Conservation (phyloP, 768 basidiomycete genomes). For the Peribolospora kevripleyi region DNA sequence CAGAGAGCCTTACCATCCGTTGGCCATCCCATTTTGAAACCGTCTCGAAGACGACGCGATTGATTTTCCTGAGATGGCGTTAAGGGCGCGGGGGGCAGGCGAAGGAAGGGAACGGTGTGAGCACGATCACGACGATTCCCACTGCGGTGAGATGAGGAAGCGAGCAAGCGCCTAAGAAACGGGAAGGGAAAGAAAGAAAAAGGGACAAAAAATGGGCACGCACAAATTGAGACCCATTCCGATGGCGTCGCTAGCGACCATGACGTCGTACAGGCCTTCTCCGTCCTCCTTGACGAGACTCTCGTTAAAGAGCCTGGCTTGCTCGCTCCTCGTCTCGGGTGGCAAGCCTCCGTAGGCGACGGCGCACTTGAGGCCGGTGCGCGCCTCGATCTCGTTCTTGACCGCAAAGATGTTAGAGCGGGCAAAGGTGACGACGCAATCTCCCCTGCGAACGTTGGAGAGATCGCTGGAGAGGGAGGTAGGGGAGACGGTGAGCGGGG, state of each 20-base stretch:
- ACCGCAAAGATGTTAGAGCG: slow-evolving; percentile 47
- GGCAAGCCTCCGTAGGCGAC: slow-evolving; percentile 82
- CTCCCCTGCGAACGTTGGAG: slow-evolving; percentile 42
- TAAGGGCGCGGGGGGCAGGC: neutral
- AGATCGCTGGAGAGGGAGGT: slow-evolving; percentile 39
- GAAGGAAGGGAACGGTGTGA: neutral
- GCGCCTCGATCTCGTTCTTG: slow-evolving; percentile 44
- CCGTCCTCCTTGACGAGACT: slow-evolving; percentile 23
- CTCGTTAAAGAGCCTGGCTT: slow-evolving; percentile 68
- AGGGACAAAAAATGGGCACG: slow-evolving; percentile 15
- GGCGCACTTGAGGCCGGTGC: slow-evolving; percentile 56
- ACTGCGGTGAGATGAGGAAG: too few relatives aligned
- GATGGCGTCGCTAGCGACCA: slow-evolving; percentile 83
- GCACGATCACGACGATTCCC: too few relatives aligned
- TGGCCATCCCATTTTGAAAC: slow-evolving; percentile 42
- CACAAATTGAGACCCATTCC: slow-evolving; percentile 96
- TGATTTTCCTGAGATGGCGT: slow-evolving; percentile 45
- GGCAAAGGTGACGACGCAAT: slow-evolving; percentile 74
- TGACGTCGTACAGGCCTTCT: slow-evolving; percentile 56
- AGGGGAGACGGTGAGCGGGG: slow-evolving; percentile 50
- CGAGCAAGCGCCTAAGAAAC: neutral
- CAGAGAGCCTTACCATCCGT: slow-evolving; percentile 27
- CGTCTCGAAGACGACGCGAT: slow-evolving; percentile 52
- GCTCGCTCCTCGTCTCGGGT: slow-evolving; percentile 72
- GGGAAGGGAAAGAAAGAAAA: neutral